Evolutionary conservation across 1,139 yeast genomes (phyloP), one percentile per base, ranked within the genome.

Genomic region (Pichia sp.): DNA sequence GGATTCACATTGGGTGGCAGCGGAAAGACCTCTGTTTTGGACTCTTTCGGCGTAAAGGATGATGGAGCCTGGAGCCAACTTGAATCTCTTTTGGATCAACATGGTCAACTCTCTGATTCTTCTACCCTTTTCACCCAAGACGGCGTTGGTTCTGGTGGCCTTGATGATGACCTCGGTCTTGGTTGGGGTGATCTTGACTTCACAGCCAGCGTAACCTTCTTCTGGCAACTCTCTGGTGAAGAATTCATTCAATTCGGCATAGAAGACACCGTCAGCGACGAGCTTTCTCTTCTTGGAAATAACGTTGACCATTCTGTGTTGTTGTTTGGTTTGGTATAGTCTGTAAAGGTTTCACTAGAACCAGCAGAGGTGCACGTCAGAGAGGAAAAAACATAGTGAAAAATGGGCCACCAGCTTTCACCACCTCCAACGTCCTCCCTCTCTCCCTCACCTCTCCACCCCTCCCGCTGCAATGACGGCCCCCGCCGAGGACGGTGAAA

Each of bases 141-240:
- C 98, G 75, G 91, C 95, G 78, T 91, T 96, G 74, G 98, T 92
- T 90, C 92, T 93, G 74, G 98, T 90, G 71, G 99, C 99, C 80
- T 96, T 90, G 81, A 93, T 93, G 77, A 93, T 90, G 69, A 93
- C 90, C 81, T 93, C 99, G 74, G 96, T 91, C 85, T 88, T 91
- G 82, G 93, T 81, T 78, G 98, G 95, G 75, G 97, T 91, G 75
- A 90, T 90, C 83, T 98, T 90, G 77, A 95, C 97, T 83, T 95
- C 99, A 74, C 93, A 97, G 83, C 99, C 99, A 72, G 99, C 95
- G 85, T 93, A 93, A 75, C 99, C 99, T 82, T 93, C 97, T 83
- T 93, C 99, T 72, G 99, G 96, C 75, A 93, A 88, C 81, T 93
- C 99, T 83, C 98, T 91, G 85, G 98, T 90, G 90, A 93, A 95